A percentile compares a stretch with the other conserved stretches of the same genome.
Evolutionary conservation across 2,329 filamentous ascomycete species (phyloP).

Genomic region (Phialemoniopsis sp.): DNA sequence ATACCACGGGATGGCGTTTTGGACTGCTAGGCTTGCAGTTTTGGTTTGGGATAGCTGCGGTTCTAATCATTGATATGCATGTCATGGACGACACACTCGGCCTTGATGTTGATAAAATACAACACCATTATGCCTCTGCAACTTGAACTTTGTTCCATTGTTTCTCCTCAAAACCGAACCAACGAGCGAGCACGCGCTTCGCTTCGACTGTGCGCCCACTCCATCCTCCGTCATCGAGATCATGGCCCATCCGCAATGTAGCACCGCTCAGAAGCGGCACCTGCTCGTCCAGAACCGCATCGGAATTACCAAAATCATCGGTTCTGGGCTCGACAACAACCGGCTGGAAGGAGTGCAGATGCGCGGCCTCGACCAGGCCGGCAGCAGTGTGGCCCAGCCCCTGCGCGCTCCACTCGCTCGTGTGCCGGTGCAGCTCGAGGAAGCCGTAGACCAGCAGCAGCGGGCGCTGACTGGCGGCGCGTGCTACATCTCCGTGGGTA

Average conservation of each 20-base stretch:
- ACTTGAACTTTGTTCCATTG: conserved; percentile 21
- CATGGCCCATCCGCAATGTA: conserved; percentile 32
- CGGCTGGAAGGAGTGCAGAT: conserved; percentile 34
- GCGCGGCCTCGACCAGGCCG: conserved; percentile 57
- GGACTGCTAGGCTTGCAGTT: not conserved
- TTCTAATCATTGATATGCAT: no score
- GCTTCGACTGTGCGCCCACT: conserved; percentile 55
- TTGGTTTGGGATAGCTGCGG: no score
- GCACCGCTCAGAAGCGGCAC: conserved; percentile 61
- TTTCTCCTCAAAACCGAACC: conserved; percentile 54
- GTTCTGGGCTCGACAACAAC: conserved; percentile 41
- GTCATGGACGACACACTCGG: not conserved
- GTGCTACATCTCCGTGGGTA: conserved; percentile 2
- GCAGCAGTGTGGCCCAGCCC: conserved; percentile 63
- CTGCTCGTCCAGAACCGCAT: conserved; percentile 40
- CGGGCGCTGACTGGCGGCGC: conserved; percentile 19
- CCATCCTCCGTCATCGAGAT: conserved; percentile 48
- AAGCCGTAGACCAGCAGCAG: conserved; percentile 62
- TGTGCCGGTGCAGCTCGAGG: conserved; percentile 60
- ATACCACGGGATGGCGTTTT: conserved; percentile 24
- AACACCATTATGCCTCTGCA: not conserved
- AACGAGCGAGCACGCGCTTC: conserved; percentile 54
- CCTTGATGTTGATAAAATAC: not conserved
- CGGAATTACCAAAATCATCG: conserved; percentile 14
- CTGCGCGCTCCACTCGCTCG: conserved; percentile 72